These are phyloP conservation scores for Waltiozyma sp. DNA, from an alignment of 1,139 yeast genomes.

Conservation along the genomic window DNA sequence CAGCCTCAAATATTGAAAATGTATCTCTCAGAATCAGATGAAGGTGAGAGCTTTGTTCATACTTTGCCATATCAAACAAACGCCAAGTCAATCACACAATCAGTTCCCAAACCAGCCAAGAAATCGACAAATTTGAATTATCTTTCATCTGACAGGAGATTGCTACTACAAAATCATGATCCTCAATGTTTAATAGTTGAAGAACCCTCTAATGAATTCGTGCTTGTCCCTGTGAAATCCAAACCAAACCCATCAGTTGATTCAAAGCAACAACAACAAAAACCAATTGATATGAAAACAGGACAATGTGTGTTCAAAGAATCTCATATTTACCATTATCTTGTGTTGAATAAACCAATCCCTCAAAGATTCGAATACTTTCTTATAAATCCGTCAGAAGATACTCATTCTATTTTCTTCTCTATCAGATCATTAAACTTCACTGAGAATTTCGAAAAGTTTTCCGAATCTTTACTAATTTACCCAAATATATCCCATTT, in stretches of 20 bases:
- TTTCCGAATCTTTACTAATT: neutral
- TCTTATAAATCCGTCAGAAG: neutral
- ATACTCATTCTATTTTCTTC: neutral
- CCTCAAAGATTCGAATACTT: neutral
- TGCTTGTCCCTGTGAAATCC: neutral
- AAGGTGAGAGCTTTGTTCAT: neutral
- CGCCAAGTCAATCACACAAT: too few relatives aligned
- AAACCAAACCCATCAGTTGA: neutral
- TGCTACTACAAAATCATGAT: neutral
- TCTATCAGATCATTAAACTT: neutral
- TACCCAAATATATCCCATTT: neutral
- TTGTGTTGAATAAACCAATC: neutral
- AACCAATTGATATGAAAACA: neutral
- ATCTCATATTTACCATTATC: neutral
- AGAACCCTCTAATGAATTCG: neutral
- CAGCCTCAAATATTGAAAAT: neutral
- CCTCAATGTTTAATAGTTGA: neutral
- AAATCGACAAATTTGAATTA: neutral
- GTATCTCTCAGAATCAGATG: neutral
- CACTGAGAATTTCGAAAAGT: neutral
- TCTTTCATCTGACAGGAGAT: neutral
- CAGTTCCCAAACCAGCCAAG: too few relatives aligned
- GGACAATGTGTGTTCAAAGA: neutral
- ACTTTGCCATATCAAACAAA: too few relatives aligned
- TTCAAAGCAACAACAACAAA: neutral